Evolutionary conservation across 768 basidiomycete species (phyloP).

Genomic region (Boletus sp.): DNA sequence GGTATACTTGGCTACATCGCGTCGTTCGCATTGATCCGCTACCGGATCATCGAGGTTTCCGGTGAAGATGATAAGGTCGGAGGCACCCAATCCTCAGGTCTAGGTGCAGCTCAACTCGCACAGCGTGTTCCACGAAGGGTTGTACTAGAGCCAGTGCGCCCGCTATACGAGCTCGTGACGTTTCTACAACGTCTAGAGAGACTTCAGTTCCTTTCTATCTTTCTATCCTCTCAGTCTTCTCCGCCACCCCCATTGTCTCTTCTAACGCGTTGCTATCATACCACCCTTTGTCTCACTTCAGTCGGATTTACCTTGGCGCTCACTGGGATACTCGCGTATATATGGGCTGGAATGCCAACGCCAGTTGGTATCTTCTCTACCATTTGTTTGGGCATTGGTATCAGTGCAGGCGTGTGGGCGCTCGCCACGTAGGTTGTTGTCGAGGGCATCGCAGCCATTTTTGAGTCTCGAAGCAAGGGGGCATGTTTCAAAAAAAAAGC

Average conservation of each 20-base stretch:
- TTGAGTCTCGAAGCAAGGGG: too few species aligned
- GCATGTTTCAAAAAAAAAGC: background rate
- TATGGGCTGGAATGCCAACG: slow-evolving; percentile 22
- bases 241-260: slow-evolving; percentile 18
- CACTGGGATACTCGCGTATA: slow-evolving; percentile 25
- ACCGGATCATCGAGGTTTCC: slow-evolving; percentile 19
- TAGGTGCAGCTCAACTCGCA: slow-evolving; percentile 1
- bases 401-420: slow-evolving; percentile 25
- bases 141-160: slow-evolving; percentile 15
- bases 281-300: slow-evolving; percentile 21
- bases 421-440: slow-evolving; percentile 12
- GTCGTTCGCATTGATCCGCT: slow-evolving; percentile 29
- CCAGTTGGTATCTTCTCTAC: slow-evolving; percentile 30
- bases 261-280: slow-evolving; percentile 25
- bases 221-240: background rate
- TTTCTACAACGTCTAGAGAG: background rate
- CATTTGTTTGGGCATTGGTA: slow-evolving; percentile 20
- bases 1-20: slow-evolving; percentile 28
- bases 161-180: background rate
- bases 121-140: slow-evolving; percentile 12
- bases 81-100: background rate
- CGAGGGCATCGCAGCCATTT: too few species aligned
- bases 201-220: background rate
- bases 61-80: slow-evolving; percentile 18
- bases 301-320: slow-evolving; percentile 26